These are phyloP conservation scores for Aspergillus quadricinctus DNA, from an alignment of 2,329 filamentous ascomycete genomes.

Conservation along the genomic window DNA sequence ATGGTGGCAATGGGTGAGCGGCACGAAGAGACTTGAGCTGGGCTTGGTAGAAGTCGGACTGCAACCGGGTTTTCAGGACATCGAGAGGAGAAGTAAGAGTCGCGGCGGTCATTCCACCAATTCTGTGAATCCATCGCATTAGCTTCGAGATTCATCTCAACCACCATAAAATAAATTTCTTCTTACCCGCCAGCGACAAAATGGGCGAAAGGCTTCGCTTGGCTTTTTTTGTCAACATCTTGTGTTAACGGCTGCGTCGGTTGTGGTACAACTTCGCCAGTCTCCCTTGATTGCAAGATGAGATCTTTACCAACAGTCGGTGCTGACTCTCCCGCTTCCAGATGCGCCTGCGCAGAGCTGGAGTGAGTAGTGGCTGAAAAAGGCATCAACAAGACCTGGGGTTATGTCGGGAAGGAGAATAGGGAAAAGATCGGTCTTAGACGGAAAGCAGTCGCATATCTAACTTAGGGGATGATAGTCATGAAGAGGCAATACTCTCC, in stretches of 20 bases:
- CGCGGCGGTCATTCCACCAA: conserved; percentile 86
- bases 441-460: background rate
- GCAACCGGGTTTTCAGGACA: conserved; percentile 86
- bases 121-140: conserved; percentile 45
- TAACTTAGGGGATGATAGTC: background rate
- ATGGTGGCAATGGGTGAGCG: conserved; percentile 49
- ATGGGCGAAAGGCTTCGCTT: conserved; percentile 79
- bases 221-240: conserved; percentile 33
- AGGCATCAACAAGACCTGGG: conserved; percentile 15
- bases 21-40: conserved; percentile 65
- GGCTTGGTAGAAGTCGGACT: conserved; percentile 90
- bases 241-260: conserved; percentile 15
- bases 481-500: background rate
- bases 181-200: conserved; percentile 84
- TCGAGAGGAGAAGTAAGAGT: conserved; percentile 92
- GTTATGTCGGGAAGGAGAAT: background rate
- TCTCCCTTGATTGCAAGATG: conserved; percentile 33
- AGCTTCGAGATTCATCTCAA: background rate
- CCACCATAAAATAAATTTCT: conserved; percentile 1
- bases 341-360: conserved; percentile 25
- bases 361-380: conserved; percentile 18
- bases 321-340: conserved; percentile 12
- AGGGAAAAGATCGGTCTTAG: background rate
- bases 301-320: conserved; percentile 12
- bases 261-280: conserved; percentile 33